Evolutionary conservation across 1,284 basidiomycete genomes (phyloP), one percentile per base, ranked within the genome.

Genomic region (Trametes pubescens): DNA sequence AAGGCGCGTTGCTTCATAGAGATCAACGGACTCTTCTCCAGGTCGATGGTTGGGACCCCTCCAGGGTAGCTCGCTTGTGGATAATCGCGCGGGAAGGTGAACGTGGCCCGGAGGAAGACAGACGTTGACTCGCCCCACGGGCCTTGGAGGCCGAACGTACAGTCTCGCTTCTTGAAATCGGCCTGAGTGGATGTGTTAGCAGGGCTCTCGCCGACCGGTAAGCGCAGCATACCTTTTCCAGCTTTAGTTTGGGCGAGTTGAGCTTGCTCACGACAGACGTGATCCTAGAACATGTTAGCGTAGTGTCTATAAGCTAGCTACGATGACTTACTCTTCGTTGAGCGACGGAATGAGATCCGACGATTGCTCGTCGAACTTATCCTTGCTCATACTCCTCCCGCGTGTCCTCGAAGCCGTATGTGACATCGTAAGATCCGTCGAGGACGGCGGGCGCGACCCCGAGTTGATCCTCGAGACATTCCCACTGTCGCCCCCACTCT

Each of bases 61-160:
- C 18, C 40, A n/a, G 40, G 40, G 18, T 43, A 43, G 40, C 40
- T 43, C 1, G 84, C 80, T 24, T 87, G 83, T 0, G 95, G 95
- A 72, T 98, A 98, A 52, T 87, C 86, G 35, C 86, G 83, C 0
- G 96, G 95, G 74, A 98, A 98, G 1, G 88, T 89, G 79, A 97
- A 96, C 6, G 93, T 91, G n/a, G 96, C 87, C 0, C 96, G 89
- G 59, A 97, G 88, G 79, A 94, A 95, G 5, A 92, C 89, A 22
- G 85, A 89, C 5, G 86, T 90, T 16, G 80, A 86, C 62, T 91
- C 91, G 11, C 94, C 94, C 95, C 95, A 97, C 1, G 95, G 95
- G 0, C 94, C 94, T 71, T 95, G 90, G 52, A 98, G 80, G 9
- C 94, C 92, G 58, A 98, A 84, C 1, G 94, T 96, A 69, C 94